Conservation (phyloP, 2,329 filamentous ascomycete genomes). For the Aspergillus nomiae region DNA sequence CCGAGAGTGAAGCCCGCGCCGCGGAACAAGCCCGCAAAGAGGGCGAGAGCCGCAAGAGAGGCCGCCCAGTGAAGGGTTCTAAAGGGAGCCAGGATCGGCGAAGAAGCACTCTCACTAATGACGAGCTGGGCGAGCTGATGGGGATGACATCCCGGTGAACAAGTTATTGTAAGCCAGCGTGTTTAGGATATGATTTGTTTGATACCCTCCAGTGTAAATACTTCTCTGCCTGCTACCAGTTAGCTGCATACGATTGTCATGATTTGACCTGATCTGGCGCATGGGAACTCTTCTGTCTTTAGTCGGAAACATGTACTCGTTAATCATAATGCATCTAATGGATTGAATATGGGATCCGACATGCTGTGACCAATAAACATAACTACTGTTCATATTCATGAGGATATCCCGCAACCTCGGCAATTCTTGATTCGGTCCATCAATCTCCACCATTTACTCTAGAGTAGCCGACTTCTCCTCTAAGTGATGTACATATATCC, state of each 20-base stretch:
- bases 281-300: constrained; percentile 11
- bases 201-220: constrained; percentile 16
- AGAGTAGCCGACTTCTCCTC: background rate
- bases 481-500: background rate
- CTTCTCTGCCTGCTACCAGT: constrained; percentile 4
- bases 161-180: background rate
- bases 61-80: constrained; percentile 30
- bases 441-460: constrained; percentile 15
- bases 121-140: constrained; percentile 47
- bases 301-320: constrained; percentile 1
- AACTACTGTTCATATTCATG: background rate
- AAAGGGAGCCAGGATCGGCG: constrained; percentile 35
- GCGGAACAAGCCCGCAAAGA: constrained; percentile 38
- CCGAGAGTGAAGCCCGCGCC: constrained; percentile 45
- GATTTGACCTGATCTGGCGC: constrained; percentile 15
- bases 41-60: constrained; percentile 39
- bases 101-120: constrained; percentile 48
- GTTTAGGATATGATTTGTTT: constrained; percentile 12
- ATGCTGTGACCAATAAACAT: background rate
- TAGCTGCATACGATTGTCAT: constrained; percentile 16
- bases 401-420: constrained; percentile 16
- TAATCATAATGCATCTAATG: constrained; percentile 11
- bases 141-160: constrained; percentile 25
- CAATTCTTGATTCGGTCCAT: constrained; percentile 11
- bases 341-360: background rate